These are phyloP conservation scores for Brassica rapa DNA, from an alignment of 345 rosid species.

Conservation along the genomic window DNA sequence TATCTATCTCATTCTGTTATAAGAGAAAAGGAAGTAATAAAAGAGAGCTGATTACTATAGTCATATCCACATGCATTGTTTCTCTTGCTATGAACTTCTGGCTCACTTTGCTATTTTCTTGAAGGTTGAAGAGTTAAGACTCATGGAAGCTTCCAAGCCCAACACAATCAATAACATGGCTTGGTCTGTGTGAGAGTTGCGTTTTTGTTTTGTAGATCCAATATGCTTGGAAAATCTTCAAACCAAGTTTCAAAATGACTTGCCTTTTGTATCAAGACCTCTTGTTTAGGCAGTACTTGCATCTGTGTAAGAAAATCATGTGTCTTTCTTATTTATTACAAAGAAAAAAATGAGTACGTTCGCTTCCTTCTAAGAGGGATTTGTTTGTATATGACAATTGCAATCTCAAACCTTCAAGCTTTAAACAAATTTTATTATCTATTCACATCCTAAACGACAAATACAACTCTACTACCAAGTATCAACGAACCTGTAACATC, in stretches of 20 bases:
- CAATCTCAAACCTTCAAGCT: not conserved
- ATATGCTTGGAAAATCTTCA: conserved; percentile 8
- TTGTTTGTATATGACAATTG: too few species aligned
- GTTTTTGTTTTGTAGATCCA: not conserved
- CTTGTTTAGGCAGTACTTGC: not conserved
- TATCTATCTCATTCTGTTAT: not conserved
- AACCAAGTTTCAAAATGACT: not conserved
- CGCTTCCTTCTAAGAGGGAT: too few species aligned
- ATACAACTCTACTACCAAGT: conserved; percentile 27
- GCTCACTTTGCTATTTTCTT: conserved; percentile 13
- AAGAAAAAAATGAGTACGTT: too few species aligned
- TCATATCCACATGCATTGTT: not conserved
- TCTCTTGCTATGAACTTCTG: not conserved
- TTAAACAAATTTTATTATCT: conserved; percentile 30
- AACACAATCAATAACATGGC: not conserved
- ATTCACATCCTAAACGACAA: conserved; percentile 46
- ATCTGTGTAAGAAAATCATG: not conserved
- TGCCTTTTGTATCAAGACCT: not conserved
- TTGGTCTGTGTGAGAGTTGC: conserved; percentile 4
- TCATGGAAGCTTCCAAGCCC: conserved; percentile 18
- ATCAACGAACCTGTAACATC: conserved; percentile 12
- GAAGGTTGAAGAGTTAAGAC: conserved; percentile 32
- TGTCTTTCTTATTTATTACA: too few species aligned
- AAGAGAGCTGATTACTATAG: not conserved
- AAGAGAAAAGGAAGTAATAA: not conserved